Evolutionary conservation across 768 basidiomycete genomes (phyloP).

Genomic region (Boletus bicolor): DNA sequence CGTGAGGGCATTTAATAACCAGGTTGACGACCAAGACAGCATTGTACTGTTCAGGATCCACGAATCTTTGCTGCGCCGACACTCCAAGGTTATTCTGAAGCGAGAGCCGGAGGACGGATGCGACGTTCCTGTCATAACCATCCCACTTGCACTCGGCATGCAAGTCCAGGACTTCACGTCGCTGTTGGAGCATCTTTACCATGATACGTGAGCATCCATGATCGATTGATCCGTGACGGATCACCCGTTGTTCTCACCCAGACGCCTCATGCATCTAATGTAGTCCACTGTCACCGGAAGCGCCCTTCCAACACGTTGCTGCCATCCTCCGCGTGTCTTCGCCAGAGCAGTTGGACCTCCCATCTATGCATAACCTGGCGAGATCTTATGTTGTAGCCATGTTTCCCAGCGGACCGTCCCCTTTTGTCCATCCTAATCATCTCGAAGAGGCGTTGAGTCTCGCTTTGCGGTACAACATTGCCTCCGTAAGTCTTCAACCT

Average conservation of each 20-base stretch:
- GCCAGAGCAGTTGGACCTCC: constrained; percentile 54
- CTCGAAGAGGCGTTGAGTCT: constrained; percentile 53
- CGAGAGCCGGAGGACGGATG: background rate
- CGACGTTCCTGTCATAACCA: constrained; percentile 18
- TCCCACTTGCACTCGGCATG: constrained; percentile 40
- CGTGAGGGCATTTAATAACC: constrained; percentile 38
- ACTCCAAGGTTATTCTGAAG: constrained; percentile 35
- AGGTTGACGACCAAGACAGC: background rate
- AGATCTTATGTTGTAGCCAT: constrained; percentile 40
- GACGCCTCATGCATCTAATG: constrained; percentile 18
- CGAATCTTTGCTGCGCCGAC: constrained; percentile 46
- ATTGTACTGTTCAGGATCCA: constrained; percentile 55
- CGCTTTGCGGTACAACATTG: constrained; percentile 45
- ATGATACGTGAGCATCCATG: constrained; percentile 55
- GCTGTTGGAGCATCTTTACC: constrained; percentile 63
- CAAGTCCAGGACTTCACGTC: constrained; percentile 48
- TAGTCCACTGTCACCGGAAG: constrained; percentile 47
- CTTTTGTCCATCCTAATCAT: constrained; percentile 41
- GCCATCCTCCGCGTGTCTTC: constrained; percentile 58
- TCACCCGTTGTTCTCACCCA: background rate
- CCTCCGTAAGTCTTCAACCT: constrained; percentile 41
- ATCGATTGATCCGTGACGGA: no score
- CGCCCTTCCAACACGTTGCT: constrained; percentile 46
- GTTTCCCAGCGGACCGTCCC: constrained; percentile 48
- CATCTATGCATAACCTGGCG: constrained; percentile 47